Conservation (phyloP, 495 filamentous ascomycete species). For the Aspergillus sclerotioniger region DNA sequence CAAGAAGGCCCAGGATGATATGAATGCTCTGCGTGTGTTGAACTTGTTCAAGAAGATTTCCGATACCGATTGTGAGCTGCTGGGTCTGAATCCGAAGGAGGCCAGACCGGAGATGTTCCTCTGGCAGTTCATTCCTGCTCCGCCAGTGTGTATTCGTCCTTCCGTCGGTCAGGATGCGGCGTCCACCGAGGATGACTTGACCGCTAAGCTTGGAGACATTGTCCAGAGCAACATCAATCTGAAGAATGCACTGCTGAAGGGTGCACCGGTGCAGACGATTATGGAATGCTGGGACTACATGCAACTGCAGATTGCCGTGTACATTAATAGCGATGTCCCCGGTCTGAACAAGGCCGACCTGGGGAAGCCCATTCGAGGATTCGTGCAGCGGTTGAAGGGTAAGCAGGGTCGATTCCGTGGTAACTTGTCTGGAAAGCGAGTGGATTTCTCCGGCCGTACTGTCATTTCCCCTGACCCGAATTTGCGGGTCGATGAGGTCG, state of each 20-base stretch:
- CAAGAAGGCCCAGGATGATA: conserved; percentile 87
- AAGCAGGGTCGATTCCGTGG: conserved; percentile 97
- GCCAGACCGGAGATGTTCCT: conserved; percentile 95
- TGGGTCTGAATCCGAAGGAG: conserved; percentile 82
- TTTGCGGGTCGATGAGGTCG: conserved; percentile 88
- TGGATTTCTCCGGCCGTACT: conserved; percentile 95
- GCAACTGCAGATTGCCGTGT: conserved; percentile 91
- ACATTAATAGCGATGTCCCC: conserved; percentile 96
- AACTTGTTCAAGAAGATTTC: conserved; percentile 87
- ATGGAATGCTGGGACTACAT: conserved; percentile 99
- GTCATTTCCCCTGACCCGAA: conserved; percentile 98
- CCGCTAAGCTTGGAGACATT: conserved; percentile 91
- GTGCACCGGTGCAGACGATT: conserved; percentile 78
- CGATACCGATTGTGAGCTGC: conserved; percentile 82
- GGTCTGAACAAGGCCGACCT: conserved; percentile 74
- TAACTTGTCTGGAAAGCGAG: conserved; percentile 95
- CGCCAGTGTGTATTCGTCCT: conserved; percentile 88
- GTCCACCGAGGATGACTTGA: conserved; percentile 94
- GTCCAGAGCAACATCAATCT: conserved; percentile 83
- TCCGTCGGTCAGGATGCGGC: conserved; percentile 88
- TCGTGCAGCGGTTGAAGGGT: conserved; percentile 92
- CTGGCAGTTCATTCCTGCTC: conserved; percentile 94
- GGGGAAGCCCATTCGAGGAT: conserved; percentile 81
- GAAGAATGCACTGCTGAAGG: conserved; percentile 72
- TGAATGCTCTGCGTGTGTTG: conserved; percentile 85